Base-by-base conservation (phyloP, 495 filamentous ascomycete species). In the Neurospora cerealis region DNA sequence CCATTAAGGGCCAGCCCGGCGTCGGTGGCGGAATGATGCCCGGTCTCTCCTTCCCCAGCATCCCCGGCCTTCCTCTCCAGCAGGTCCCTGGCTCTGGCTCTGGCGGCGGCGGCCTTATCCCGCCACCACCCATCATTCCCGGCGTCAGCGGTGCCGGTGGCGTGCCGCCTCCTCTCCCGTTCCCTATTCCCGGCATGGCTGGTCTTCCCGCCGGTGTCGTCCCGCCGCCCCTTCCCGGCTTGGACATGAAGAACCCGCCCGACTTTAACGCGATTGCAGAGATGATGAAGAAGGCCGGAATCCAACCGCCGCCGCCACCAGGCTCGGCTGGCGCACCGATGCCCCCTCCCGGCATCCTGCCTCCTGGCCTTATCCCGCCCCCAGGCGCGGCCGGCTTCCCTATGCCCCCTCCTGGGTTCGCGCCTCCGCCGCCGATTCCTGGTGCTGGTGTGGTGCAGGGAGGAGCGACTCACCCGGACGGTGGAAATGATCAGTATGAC, bases 201-300 rank as follows among this genome's bases (percentile, higher is more conserved):
- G 86, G 84, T 38, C 79, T 87, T 54, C 80, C 81, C 32, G 87
- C 84, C 38, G 79, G 81, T 13, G 83, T 83, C 13, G 86, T 87
- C 42, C 87, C 87, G 34, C 81, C 83, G 44, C 84, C 85, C 5
- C 80, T 86, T 24, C 80, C 80, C 1, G 85, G 84, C 5, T 80
- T 89, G 17, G 87, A 90, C 76, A 85, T 85, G 0, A 90, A 87
- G 71, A 86, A 88, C 71, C 85, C 87, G 60, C 87, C 92, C 74
- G 90, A 95, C 75, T 85, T 93, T 39, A 89, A 89, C 5, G 90
- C 91, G 76, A 81, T 97, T 24, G 84, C 86, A 19, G 85, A 90
- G 78, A 83, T 91, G 81, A 87, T 91, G 82, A 83, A 85, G 76
- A 87, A 88, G 73, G 84, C 85, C 41, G 87, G 87, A 15, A 75